Evolutionary conservation across 2,329 filamentous ascomycete genomes (phyloP).

Genomic region (Fusarium sp.): DNA sequence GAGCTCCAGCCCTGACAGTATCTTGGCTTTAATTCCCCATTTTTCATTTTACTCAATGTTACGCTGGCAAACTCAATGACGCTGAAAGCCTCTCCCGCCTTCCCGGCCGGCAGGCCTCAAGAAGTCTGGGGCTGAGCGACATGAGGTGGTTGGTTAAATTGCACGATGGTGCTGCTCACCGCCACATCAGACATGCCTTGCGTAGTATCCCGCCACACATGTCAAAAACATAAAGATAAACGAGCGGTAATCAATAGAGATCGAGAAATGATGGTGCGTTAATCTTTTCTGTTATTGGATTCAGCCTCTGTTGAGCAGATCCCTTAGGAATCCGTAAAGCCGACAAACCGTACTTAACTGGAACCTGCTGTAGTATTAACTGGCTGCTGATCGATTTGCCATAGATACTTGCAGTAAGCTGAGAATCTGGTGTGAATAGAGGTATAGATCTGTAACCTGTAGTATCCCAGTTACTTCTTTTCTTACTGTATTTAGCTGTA

Average conservation of each 20-base stretch:
- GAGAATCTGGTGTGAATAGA: no score
- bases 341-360: no score
- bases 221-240: background rate
- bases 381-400: no score
- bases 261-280: no score
- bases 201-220: background rate
- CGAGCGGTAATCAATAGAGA: background rate
- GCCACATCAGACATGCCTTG: background rate
- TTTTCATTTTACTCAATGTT: background rate
- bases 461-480: no score
- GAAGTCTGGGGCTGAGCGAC: fast-evolving
- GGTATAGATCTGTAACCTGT: no score
- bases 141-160: background rate
- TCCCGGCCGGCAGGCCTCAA: background rate
- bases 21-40: background rate
- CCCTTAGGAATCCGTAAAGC: no score
- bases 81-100: background rate
- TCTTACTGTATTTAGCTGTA: no score
- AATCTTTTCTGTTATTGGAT: background rate
- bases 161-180: background rate
- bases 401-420: no score
- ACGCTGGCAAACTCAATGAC: background rate
- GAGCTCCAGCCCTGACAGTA: fast-evolving
- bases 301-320: no score
- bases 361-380: no score